Evolutionary conservation across 2,329 filamentous ascomycete genomes (phyloP).

Genomic region (Colletotrichum sp.): DNA sequence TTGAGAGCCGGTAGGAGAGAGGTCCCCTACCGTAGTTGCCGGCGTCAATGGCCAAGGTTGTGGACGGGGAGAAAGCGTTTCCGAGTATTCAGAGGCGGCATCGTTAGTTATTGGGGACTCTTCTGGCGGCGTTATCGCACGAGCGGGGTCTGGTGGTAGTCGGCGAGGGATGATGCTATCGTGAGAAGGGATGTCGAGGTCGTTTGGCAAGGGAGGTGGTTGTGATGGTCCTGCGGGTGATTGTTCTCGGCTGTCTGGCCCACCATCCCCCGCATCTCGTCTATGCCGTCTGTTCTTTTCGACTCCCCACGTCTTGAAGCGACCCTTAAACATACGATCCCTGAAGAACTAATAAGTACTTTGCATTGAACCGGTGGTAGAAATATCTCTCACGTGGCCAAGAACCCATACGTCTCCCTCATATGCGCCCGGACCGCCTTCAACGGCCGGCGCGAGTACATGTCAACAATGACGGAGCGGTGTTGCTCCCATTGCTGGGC

Average conservation of each 20-base stretch:
- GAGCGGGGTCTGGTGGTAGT: not conserved
- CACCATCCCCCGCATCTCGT: not conserved
- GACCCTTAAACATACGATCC: slow-evolving; percentile 17
- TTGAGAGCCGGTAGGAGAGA: not conserved
- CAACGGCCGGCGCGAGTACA: slow-evolving; percentile 5
- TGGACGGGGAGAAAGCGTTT: not conserved
- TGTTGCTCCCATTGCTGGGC: slow-evolving; percentile 10
- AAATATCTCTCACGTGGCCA: slow-evolving; percentile 13
- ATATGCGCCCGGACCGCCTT: not conserved
- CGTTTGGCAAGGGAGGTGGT: not conserved
- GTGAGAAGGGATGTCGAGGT: not conserved
- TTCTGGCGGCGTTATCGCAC: not conserved
- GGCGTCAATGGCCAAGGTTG: not conserved
- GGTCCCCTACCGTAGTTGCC: not conserved
- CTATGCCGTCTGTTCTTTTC: slow-evolving; percentile 13
- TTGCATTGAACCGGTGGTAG: not conserved
- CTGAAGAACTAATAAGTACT: not conserved
- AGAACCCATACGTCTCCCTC: not conserved
- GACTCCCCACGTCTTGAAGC: slow-evolving; percentile 13
- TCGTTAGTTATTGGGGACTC: not conserved
- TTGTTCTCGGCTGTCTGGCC: not conserved
- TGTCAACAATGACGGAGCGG: not conserved
- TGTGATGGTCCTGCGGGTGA: not conserved
- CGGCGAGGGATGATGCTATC: not conserved
- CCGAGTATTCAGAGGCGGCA: not conserved